Conservation (phyloP, 1,139 yeast genomes). For the Pichia sp. region DNA sequence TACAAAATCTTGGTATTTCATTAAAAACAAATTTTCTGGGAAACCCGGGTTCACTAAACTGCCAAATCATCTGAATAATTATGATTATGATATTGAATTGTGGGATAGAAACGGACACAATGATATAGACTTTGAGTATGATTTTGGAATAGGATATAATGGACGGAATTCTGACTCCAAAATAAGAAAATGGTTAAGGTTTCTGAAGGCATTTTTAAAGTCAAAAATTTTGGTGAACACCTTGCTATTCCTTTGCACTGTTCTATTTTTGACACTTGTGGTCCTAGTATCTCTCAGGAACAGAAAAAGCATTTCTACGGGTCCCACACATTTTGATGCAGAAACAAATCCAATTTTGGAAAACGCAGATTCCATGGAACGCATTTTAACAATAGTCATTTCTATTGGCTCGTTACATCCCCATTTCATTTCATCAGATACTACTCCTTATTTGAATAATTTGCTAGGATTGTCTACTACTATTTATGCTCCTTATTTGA, state of each 20-base stretch:
- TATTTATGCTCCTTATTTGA: conserved; percentile 75
- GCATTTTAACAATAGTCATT: conserved; percentile 55
- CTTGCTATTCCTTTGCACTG: too few species aligned
- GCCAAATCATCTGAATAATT: conserved; percentile 1
- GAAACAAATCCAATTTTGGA: too few species aligned
- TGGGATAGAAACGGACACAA: neutral
- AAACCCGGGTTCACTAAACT: neutral
- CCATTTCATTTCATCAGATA: conserved; percentile 58
- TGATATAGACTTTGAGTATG: neutral
- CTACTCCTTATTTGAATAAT: conserved; percentile 65
- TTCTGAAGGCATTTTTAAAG: too few species aligned
- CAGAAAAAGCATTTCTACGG: neutral
- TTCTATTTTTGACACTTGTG: too few species aligned
- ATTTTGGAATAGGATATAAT: too few species aligned
- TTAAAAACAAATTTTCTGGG: conserved; percentile 2
- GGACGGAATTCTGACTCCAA: too few species aligned
- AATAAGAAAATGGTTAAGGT: too few species aligned
- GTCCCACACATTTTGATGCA: neutral
- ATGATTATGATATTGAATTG: conserved; percentile 8
- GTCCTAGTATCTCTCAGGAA: neutral
- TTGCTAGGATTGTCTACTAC: conserved; percentile 37
- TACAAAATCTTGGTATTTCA: conserved; percentile 1
- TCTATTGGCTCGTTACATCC: conserved; percentile 92
- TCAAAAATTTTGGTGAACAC: too few species aligned
- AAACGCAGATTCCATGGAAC: neutral